Conservation (phyloP, 2,329 filamentous ascomycete species). For the Simplicillium sp. region DNA sequence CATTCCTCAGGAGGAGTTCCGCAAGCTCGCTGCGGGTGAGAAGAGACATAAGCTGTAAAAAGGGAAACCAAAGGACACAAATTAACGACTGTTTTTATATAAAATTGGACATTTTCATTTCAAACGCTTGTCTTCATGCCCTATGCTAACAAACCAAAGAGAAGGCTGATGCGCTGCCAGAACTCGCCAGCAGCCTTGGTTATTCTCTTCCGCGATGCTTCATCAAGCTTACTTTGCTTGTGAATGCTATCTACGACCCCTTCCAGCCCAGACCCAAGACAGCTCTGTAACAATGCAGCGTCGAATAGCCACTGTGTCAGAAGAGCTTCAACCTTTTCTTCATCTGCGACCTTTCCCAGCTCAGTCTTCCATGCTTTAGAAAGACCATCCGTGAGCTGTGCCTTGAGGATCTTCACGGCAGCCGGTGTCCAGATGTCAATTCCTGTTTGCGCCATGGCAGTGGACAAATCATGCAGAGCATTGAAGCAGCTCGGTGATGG, state of each 20-base stretch:
- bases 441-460: slow-evolving; percentile 60
- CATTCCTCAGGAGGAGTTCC: slow-evolving; percentile 81
- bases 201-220: slow-evolving; percentile 42
- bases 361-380: slow-evolving; percentile 35
- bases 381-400: slow-evolving; percentile 40
- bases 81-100: slow-evolving; percentile 1
- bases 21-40: slow-evolving; percentile 72
- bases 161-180: slow-evolving; percentile 70
- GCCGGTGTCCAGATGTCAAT: slow-evolving; percentile 72
- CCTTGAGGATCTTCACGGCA: slow-evolving; percentile 56
- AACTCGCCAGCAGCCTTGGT: slow-evolving; percentile 61
- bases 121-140: slow-evolving; percentile 1
- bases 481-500: slow-evolving; percentile 67
- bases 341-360: slow-evolving; percentile 20
- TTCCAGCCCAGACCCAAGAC: slow-evolving; percentile 25
- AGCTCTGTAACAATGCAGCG: slow-evolving; percentile 37
- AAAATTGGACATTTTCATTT: background rate
- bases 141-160: slow-evolving; percentile 66
- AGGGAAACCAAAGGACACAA: background rate
- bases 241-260: slow-evolving; percentile 36
- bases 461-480: slow-evolving; percentile 56
- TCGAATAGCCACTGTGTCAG: slow-evolving; percentile 48
- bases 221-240: slow-evolving; percentile 36
- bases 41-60: slow-evolving; percentile 86
- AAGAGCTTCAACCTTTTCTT: background rate